Conservation (phyloP, 1,284 basidiomycete species). For the Neolentinus lepideus region DNA sequence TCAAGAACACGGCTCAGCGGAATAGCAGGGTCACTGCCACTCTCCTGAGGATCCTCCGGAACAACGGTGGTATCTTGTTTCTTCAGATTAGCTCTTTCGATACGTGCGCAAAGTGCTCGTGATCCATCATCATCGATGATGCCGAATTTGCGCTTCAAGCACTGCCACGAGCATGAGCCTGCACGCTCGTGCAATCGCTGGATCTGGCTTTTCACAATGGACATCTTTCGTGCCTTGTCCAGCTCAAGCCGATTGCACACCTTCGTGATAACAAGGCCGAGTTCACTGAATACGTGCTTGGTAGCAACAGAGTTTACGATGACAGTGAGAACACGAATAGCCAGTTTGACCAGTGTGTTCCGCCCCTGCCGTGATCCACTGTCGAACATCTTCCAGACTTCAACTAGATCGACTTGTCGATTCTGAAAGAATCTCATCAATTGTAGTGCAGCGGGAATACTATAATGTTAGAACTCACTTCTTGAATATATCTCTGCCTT, state of each 20-base stretch:
- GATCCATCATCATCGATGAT: not conserved
- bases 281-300: slow-evolving; percentile 16
- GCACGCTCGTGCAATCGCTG: not conserved
- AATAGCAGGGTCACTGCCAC: not conserved
- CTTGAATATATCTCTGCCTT: not conserved
- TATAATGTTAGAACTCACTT: not conserved
- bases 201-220: not conserved
- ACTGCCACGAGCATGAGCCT: not conserved
- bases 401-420: not conserved
- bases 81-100: too few species aligned
- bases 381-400: not conserved
- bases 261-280: slow-evolving; percentile 16
- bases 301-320: slow-evolving; percentile 17
- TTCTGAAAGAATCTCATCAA: not conserved
- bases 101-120: too few species aligned
- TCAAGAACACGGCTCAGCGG: not conserved
- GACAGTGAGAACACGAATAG: slow-evolving; percentile 13
- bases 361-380: slow-evolving; percentile 1
- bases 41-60: not conserved
- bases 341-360: slow-evolving; percentile 12
- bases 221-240: slow-evolving; percentile 11
- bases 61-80: too few species aligned
- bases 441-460: not conserved
- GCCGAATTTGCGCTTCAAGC: not conserved
- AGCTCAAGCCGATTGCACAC: slow-evolving; percentile 11